Conservation (phyloP, 306 rosid species). For the Prunus mira region DNA sequence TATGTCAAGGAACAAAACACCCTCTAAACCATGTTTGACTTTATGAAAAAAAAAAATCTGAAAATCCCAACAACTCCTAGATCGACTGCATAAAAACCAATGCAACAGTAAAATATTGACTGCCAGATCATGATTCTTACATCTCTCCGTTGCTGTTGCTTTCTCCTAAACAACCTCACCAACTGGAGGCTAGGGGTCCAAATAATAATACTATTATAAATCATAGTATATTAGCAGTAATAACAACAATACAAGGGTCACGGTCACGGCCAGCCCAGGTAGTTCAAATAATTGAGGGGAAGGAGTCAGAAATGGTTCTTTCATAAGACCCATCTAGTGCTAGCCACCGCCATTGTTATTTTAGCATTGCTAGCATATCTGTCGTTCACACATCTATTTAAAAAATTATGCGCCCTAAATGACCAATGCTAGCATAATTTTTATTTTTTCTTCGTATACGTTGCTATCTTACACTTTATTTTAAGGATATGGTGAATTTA, state of each 20-base stretch:
- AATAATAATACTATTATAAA: slow-evolving; percentile 6
- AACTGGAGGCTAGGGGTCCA: slow-evolving; percentile 16
- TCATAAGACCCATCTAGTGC: slow-evolving; percentile 29
- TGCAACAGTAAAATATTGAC: slow-evolving; percentile 4
- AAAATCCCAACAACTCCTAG: neutral
- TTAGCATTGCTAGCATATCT: too few relatives aligned
- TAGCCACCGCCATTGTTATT: slow-evolving; percentile 10
- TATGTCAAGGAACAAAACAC: neutral
- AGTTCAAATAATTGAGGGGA: slow-evolving; percentile 51
- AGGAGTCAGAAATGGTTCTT: slow-evolving; percentile 49
- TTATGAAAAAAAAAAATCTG: neutral
- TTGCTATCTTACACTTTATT: slow-evolving; percentile 31
- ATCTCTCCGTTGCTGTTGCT: slow-evolving; percentile 50
- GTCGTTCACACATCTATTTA: too few relatives aligned
- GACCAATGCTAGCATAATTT: too few relatives aligned
- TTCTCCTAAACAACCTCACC: slow-evolving; percentile 45
- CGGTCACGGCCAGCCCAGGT: slow-evolving; percentile 45
- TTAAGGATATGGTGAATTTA: slow-evolving; percentile 29
- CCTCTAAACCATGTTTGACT: neutral
- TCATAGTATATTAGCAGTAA: neutral
- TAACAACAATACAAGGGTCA: slow-evolving; percentile 29
- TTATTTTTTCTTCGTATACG: slow-evolving; percentile 5
- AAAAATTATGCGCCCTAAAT: too few relatives aligned
- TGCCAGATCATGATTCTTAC: slow-evolving; percentile 31
- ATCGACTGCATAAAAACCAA: neutral